Evolutionary conservation across 371 early-diverging fungal species (phyloP).

Genomic region (Mycotypha africana): DNA sequence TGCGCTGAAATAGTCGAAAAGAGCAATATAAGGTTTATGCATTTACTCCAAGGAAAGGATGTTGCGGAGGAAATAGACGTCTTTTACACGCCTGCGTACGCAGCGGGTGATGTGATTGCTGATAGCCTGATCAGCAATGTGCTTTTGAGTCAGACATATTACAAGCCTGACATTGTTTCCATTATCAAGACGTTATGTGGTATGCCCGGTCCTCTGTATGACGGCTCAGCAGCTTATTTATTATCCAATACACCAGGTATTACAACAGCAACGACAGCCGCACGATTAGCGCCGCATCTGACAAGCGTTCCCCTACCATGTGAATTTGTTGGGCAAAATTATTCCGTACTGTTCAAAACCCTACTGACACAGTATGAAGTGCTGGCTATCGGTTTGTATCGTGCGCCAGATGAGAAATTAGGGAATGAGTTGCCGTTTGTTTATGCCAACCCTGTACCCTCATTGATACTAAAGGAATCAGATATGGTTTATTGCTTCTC

Average conservation of each 20-base stretch:
- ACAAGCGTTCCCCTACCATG: slow-evolving; percentile 27
- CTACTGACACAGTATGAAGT: slow-evolving; percentile 30
- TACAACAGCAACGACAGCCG: slow-evolving; percentile 7
- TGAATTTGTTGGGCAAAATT: slow-evolving; percentile 29
- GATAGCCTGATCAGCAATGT: slow-evolving; percentile 42
- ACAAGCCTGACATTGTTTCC: slow-evolving; percentile 44
- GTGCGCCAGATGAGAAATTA: slow-evolving; percentile 31
- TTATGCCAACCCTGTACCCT: slow-evolving; percentile 43
- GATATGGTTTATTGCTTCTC: slow-evolving; percentile 22
- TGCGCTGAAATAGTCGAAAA: slow-evolving; percentile 34
- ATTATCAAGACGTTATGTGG: slow-evolving; percentile 48
- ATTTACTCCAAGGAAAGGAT: slow-evolving; percentile 28
- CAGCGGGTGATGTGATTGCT: slow-evolving; percentile 45
- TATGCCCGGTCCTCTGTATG: slow-evolving; percentile 32
- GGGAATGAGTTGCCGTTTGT: slow-evolving; percentile 44
- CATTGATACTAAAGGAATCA: slow-evolving; percentile 18
- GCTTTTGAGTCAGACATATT: slow-evolving; percentile 39
- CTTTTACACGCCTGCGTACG: slow-evolving; percentile 39
- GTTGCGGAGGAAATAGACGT: slow-evolving; percentile 26
- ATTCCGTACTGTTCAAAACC: slow-evolving; percentile 26
- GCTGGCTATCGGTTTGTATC: slow-evolving; percentile 34
- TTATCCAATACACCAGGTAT: slow-evolving; percentile 9
- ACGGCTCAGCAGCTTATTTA: slow-evolving; percentile 6
- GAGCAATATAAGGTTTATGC: slow-evolving; percentile 43
- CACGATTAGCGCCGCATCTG: slow-evolving; percentile 26